phyloP scores from a whole-genome alignment of 2,329 filamentous ascomycete species.

The Diaporthe helianthi region DNA sequence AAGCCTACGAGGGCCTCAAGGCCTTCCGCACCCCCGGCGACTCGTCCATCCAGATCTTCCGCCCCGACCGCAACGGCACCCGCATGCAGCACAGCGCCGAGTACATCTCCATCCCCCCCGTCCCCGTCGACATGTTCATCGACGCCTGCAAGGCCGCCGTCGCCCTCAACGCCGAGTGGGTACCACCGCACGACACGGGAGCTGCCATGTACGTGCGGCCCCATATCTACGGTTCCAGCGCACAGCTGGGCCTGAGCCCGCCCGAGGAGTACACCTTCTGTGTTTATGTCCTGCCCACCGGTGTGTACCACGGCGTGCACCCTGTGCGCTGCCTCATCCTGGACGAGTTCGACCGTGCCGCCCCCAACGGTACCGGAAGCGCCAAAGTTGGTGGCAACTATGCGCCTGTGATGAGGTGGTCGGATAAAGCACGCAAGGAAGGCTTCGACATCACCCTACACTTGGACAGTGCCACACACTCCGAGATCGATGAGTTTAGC shows the following conservation, averaged over 20 bases:
- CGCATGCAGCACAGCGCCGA: constrained; percentile 86
- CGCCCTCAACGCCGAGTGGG: constrained; percentile 85
- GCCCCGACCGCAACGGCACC: constrained; percentile 81
- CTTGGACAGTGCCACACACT: constrained; percentile 82
- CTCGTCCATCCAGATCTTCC: constrained; percentile 81
- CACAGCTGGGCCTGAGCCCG: constrained; percentile 84
- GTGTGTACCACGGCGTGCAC: constrained; percentile 90
- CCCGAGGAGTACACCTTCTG: constrained; percentile 92
- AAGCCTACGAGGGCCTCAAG: constrained; percentile 98
- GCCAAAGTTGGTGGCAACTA: constrained; percentile 98
- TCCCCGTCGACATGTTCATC: constrained; percentile 79
- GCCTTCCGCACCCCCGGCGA: constrained; percentile 83
- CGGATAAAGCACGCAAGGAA: constrained; percentile 77
- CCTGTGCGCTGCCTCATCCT: constrained; percentile 88
- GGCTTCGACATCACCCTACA: constrained; percentile 96
- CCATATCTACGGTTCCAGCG: constrained; percentile 83
- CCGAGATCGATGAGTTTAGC: constrained; percentile 93
- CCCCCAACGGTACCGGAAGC: constrained; percentile 87
- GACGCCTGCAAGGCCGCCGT: constrained; percentile 82
- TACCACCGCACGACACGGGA: constrained; percentile 87
- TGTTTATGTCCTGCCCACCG: constrained; percentile 90
- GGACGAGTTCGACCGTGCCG: constrained; percentile 91
- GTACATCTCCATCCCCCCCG: constrained; percentile 81
- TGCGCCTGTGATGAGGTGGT: constrained; percentile 87
- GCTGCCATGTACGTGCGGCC: constrained; percentile 94